Evolutionary conservation across 2,329 filamentous ascomycete species (phyloP).

Genomic region (Basipetospora chlamydospora): DNA sequence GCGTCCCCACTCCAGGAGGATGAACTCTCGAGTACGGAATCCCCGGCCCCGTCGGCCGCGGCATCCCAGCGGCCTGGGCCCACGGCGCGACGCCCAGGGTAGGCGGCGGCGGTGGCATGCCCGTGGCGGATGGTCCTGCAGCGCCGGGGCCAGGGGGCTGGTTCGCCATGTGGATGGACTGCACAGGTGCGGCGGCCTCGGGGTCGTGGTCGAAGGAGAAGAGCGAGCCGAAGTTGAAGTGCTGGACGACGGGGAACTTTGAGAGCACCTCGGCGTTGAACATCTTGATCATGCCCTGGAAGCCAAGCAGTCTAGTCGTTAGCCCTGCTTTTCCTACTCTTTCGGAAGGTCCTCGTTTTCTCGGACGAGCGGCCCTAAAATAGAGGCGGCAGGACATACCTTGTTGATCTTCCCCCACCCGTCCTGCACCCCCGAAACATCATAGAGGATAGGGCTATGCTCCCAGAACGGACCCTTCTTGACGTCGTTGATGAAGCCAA

Average conservation of each 20-base stretch:
- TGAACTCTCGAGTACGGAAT: conserved; percentile 4
- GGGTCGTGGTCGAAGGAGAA: conserved; percentile 63
- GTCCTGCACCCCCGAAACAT: conserved; percentile 78
- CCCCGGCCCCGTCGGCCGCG: conserved; percentile 1
- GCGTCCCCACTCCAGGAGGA: not conserved
- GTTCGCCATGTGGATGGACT: conserved; percentile 42
- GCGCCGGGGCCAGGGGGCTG: conserved; percentile 23
- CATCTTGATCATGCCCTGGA: conserved; percentile 97
- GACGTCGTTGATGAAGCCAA: conserved; percentile 95
- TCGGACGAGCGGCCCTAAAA: too few relatives aligned
- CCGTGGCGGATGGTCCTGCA: not conserved
- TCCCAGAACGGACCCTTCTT: conserved; percentile 96
- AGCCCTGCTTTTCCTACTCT: too few relatives aligned
- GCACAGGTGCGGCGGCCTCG: conserved; percentile 31
- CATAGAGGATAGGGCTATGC: conserved; percentile 85
- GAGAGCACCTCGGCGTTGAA: conserved; percentile 91
- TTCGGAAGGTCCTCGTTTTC: too few relatives aligned
- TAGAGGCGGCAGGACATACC: conserved; percentile 19
- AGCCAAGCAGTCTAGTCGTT: too few relatives aligned
- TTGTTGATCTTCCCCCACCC: conserved; percentile 98
- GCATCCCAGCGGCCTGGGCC: not conserved
- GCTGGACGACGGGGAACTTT: conserved; percentile 97
- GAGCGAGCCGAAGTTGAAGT: conserved; percentile 73
- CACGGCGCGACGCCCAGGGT: conserved; percentile 1
- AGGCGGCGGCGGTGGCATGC: not conserved